Conservation (phyloP, 2,329 filamentous ascomycete species). For the Pezicula neosporulosa region DNA sequence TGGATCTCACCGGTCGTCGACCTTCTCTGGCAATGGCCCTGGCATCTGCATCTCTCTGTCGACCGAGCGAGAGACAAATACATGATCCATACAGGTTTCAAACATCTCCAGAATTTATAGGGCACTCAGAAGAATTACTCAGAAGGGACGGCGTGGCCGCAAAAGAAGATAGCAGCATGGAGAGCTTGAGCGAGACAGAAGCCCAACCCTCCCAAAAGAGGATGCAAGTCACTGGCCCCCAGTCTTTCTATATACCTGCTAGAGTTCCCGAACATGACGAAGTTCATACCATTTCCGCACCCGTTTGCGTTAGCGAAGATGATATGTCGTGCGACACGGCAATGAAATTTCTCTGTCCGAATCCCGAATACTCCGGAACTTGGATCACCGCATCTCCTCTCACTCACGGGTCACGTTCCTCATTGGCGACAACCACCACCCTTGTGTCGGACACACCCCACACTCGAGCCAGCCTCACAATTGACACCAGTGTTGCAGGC, state of each 20-base stretch:
- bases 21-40: constrained; percentile 20
- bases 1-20: constrained; percentile 23
- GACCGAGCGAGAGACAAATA: constrained; percentile 11
- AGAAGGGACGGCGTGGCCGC: constrained; percentile 28
- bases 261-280: constrained; percentile 26
- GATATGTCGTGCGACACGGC: constrained; percentile 16
- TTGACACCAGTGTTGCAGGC: constrained; percentile 25
- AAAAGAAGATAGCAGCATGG: constrained; percentile 16
- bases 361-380: constrained; percentile 15
- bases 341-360: constrained; percentile 24
- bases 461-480: constrained; percentile 13
- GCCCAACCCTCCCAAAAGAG: constrained; percentile 8
- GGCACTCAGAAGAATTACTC: constrained; percentile 22
- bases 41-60: constrained; percentile 20
- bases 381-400: constrained; percentile 24
- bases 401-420: constrained; percentile 20
- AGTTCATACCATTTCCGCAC: constrained; percentile 6
- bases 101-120: constrained; percentile 14
- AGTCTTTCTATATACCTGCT: constrained; percentile 24
- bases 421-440: constrained; percentile 21
- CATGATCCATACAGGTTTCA: constrained; percentile 18
- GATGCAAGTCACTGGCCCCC: constrained; percentile 16
- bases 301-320: constrained; percentile 6
- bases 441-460: not conserved
- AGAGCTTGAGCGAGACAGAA: constrained; percentile 8